Conservation (phyloP, 768 basidiomycete species). For the Omphalotus guepiniiformis region DNA sequence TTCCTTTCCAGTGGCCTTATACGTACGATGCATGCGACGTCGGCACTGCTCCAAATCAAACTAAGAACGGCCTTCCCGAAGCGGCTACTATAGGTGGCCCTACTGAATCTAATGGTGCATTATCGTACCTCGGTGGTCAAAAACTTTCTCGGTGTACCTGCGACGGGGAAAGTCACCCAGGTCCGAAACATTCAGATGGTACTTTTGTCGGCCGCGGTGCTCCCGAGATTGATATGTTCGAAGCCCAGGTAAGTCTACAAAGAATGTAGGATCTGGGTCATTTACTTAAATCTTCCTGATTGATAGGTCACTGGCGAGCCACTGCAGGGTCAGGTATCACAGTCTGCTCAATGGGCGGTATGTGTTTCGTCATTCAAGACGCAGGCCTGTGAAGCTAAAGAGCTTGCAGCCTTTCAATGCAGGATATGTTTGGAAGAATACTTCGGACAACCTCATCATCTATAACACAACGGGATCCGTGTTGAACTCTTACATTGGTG, state of each 20-base stretch:
- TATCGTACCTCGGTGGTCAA: constrained; percentile 82
- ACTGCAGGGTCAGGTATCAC: constrained; percentile 63
- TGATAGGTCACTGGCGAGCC: constrained; percentile 42
- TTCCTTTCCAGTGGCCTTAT: constrained; percentile 65
- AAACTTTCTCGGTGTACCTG: constrained; percentile 86
- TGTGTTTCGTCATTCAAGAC: constrained; percentile 23
- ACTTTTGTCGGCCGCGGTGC: constrained; percentile 77
- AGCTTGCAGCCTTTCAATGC: constrained; percentile 65
- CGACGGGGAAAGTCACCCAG: constrained; percentile 75
- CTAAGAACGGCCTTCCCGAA: constrained; percentile 60
- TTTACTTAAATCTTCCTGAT: neutral
- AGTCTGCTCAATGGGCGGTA: constrained; percentile 81
- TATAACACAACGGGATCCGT: constrained; percentile 46
- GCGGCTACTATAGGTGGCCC: constrained; percentile 63
- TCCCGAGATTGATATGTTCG: constrained; percentile 89
- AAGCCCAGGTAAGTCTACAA: constrained; percentile 70
- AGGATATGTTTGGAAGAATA: constrained; percentile 65
- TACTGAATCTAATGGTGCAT: constrained; percentile 27
- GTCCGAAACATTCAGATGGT: constrained; percentile 70
- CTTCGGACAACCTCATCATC: constrained; percentile 54
- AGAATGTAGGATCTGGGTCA: too few relatives aligned
- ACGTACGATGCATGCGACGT: constrained; percentile 79
- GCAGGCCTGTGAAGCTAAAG: neutral
- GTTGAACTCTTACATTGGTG: constrained; percentile 66
- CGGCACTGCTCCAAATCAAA: constrained; percentile 81